Percentiles rank a stretch among this genome's conserved stretches.
These are phyloP conservation scores for Tolypocladium nubicola DNA, from an alignment of 2,329 filamentous ascomycete species.

Conservation along the genomic window DNA sequence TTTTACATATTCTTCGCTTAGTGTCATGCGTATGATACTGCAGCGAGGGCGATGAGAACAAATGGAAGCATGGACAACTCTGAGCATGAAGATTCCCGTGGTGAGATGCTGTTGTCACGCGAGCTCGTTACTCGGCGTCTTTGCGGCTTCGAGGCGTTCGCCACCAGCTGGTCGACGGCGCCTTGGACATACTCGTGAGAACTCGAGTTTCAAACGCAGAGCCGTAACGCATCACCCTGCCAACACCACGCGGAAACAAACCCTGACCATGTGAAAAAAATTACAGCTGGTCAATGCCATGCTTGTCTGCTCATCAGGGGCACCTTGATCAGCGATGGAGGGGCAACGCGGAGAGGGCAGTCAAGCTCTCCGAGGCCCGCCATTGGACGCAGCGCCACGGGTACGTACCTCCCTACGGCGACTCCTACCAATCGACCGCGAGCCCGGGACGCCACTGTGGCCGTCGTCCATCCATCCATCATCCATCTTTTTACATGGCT, in stretches of 20 bases:
- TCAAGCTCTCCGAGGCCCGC: background rate
- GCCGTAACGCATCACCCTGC: too few species aligned
- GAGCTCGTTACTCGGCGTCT: background rate
- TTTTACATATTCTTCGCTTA: background rate
- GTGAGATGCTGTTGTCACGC: background rate
- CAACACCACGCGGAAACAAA: too few species aligned
- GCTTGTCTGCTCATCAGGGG: background rate
- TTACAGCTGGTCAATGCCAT: background rate
- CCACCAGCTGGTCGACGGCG: background rate
- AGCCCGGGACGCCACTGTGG: background rate
- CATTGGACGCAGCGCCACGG: background rate
- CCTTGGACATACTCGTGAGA: background rate
- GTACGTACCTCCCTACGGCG: background rate
- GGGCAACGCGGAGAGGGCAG: background rate
- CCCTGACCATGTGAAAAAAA: too few species aligned
- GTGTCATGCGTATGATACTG: background rate
- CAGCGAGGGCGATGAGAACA: background rate
- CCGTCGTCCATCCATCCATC: background rate
- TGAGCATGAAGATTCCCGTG: background rate
- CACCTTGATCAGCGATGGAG: background rate
- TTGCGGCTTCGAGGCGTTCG: background rate
- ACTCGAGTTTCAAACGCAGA: background rate
- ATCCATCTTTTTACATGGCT: background rate
- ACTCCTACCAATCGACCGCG: background rate
- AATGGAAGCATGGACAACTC: background rate